phyloP scores from a whole-genome alignment of 2,329 filamentous ascomycete species.

The Diaporthe citrichinensis region DNA sequence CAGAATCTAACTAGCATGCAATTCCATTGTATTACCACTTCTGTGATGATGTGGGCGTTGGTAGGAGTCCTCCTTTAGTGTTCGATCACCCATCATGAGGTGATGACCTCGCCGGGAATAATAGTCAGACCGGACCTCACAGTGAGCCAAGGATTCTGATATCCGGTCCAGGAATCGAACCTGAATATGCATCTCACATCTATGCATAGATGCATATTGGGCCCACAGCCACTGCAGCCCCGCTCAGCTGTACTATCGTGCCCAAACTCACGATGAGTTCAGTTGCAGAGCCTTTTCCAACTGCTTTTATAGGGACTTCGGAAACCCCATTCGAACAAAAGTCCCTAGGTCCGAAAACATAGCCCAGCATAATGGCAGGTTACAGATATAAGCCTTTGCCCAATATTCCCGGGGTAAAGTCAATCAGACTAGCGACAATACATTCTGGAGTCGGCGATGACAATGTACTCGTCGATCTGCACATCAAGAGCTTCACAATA shows the following conservation, averaged over 20 bases:
- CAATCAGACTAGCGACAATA: slow-evolving; percentile 17
- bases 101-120: neutral
- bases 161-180: neutral
- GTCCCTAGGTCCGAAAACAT: neutral
- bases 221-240: neutral
- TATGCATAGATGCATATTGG: neutral
- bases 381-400: neutral
- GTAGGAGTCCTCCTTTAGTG: neutral
- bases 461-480: neutral
- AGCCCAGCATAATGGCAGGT: neutral
- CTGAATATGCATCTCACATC: neutral
- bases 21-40: no score
- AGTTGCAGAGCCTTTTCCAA: neutral
- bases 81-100: neutral
- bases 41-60: neutral
- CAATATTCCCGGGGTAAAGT: neutral
- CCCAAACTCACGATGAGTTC: neutral
- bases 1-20: no score
- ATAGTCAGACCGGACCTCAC: neutral
- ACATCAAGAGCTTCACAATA: neutral
- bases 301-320: neutral
- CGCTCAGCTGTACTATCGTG: neutral
- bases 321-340: neutral
- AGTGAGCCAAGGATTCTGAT: neutral
- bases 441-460: neutral